Conservation (phyloP, 805 yeast genomes). For the Wickerhamiella sergipiensis region DNA sequence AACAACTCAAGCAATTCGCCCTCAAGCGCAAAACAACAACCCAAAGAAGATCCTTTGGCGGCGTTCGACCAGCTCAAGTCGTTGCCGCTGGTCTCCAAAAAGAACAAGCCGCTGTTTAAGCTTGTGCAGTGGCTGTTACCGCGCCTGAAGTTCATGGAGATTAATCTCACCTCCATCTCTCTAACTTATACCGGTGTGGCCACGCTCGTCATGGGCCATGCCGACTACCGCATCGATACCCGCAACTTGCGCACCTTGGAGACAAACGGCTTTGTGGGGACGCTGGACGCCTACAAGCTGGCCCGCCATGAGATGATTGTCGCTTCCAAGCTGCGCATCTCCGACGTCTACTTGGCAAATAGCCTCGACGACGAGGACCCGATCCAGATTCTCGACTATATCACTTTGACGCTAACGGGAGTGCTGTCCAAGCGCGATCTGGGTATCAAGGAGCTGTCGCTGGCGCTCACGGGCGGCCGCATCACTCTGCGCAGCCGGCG, state of each 20-base stretch:
- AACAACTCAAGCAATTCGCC: background rate
- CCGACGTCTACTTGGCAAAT: slow-evolving; percentile 22
- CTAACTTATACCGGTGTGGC: slow-evolving; percentile 18
- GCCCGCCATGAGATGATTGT: slow-evolving; percentile 21
- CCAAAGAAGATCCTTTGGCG: background rate
- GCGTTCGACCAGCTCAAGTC: background rate
- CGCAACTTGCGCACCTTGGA: slow-evolving; percentile 17
- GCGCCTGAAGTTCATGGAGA: slow-evolving; percentile 18
- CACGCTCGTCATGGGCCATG: slow-evolving; percentile 20
- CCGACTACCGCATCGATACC: slow-evolving; percentile 20
- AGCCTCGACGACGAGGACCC: slow-evolving; percentile 20
- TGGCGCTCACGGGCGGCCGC: slow-evolving; percentile 21
- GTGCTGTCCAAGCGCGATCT: slow-evolving; percentile 21
- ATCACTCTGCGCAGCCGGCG: slow-evolving; percentile 16
- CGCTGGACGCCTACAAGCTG: slow-evolving; percentile 21
- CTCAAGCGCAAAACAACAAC: too few relatives aligned
- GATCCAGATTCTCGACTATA: slow-evolving; percentile 21
- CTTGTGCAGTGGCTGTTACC: slow-evolving; percentile 14
- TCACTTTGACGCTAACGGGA: slow-evolving; percentile 21
- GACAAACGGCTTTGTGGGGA: slow-evolving; percentile 22
- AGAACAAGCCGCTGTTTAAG: slow-evolving; percentile 3
- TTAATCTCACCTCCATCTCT: slow-evolving; percentile 17
- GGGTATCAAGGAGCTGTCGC: slow-evolving; percentile 22
- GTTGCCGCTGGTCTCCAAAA: slow-evolving; percentile 13
- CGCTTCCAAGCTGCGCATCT: slow-evolving; percentile 14